Evolutionary conservation across 2,329 filamentous ascomycete species (phyloP).

Genomic region (Aspergillus brunneoviolaceus): DNA sequence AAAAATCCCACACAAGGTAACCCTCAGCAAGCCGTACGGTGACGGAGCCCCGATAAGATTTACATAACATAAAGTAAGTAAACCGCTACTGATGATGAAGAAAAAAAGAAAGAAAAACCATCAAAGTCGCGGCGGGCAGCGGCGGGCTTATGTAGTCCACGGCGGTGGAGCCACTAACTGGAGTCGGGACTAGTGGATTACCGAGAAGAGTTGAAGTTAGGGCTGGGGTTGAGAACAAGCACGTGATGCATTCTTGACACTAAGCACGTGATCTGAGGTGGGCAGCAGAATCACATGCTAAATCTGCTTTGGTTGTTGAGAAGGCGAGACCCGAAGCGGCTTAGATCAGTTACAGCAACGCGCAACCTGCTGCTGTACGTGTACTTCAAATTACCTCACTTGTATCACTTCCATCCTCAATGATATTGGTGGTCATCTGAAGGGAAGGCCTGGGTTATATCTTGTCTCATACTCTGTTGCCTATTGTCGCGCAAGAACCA

Average conservation of each 20-base stretch:
- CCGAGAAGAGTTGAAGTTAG: constrained; percentile 10
- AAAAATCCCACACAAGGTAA: constrained; percentile 45
- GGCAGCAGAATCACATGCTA: constrained; percentile 17
- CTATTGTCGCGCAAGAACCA: background rate
- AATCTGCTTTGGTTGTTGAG: constrained; percentile 6
- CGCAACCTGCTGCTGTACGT: background rate
- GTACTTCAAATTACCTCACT: too few species aligned
- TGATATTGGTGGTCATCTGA: background rate
- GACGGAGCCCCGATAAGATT: constrained; percentile 49
- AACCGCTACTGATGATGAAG: constrained; percentile 54
- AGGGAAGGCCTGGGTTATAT: too few species aligned
- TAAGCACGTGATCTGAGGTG: background rate
- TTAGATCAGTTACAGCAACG: constrained; percentile 5
- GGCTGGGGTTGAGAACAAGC: constrained; percentile 15
- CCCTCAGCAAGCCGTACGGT: constrained; percentile 50
- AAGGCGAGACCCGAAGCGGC: background rate
- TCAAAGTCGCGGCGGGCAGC: constrained; percentile 14
- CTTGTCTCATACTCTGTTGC: background rate
- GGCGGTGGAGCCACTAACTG: constrained; percentile 22
- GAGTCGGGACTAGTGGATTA: constrained; percentile 21
- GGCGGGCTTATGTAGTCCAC: constrained; percentile 31
- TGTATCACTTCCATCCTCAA: background rate
- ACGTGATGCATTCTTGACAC: background rate
- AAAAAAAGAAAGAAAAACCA: constrained; percentile 39
- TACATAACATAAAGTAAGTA: constrained; percentile 45